These are phyloP conservation scores for Apostasia shenzhenica DNA, from an alignment of 106 monocot genomes.

Conservation along the genomic window DNA sequence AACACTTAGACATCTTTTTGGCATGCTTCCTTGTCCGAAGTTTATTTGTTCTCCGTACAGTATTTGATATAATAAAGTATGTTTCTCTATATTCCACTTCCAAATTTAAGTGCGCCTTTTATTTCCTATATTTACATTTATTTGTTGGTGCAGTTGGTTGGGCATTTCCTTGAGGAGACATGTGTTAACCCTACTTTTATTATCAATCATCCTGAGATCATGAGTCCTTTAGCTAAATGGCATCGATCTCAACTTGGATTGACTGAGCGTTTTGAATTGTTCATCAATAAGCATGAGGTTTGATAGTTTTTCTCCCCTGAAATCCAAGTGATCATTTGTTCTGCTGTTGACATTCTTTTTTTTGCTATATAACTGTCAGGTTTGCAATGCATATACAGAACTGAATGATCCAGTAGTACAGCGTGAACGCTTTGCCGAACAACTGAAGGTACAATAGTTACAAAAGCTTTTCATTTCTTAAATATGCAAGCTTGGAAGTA, in stretches of 20 bases:
- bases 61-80: too few relatives aligned
- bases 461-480: too few relatives aligned
- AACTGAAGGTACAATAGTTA: constrained; percentile 59
- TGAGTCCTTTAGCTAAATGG: constrained; percentile 97
- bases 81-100: too few relatives aligned
- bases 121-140: too few relatives aligned
- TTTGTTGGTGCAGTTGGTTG: constrained; percentile 54
- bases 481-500: too few relatives aligned
- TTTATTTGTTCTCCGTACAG: too few relatives aligned
- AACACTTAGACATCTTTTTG: too few relatives aligned
- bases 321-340: not conserved
- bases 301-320: not conserved
- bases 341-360: constrained; percentile 7
- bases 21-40: too few relatives aligned
- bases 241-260: constrained; percentile 61
- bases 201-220: constrained; percentile 91
- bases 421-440: constrained; percentile 79
- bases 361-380: constrained; percentile 22
- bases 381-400: constrained; percentile 98
- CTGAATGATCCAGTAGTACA: constrained; percentile 96
- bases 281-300: constrained; percentile 92
- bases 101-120: too few relatives aligned
- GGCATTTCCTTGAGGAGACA: constrained; percentile 88
- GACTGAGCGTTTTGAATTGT: constrained; percentile 96
- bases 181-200: constrained; percentile 90